Evolutionary conservation across 129 eudicot species (phyloP), one percentile per base, ranked within the genome.

Genomic region (Calendula officinalis): DNA sequence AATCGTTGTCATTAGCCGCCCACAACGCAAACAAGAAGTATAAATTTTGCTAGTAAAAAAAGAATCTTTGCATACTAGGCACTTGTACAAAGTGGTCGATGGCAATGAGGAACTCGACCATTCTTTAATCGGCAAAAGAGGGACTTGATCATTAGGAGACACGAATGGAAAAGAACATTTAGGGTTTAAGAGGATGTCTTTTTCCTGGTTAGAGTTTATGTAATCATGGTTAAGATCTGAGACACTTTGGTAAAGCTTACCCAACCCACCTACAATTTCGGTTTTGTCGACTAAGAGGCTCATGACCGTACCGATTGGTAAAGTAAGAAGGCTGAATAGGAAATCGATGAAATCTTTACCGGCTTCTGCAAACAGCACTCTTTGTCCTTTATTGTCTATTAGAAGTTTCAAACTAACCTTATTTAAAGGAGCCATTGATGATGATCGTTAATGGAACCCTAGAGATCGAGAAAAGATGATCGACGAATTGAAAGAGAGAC

Each of bases 321-420:
- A 6, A 16, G 60, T 56, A 5, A 66, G 50, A 30, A 66, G 51
- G 4, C 41, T 66, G 13, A 50, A 51, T 2, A 66, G 39, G 15
- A 66, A 66, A 17, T 66, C 71, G 2, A 66, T 6, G 38, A 51
- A 66, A 38, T 66, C 71, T 2, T 66, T 66, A 38, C 51, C 9
- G 2, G 61, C 52, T 51, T 66, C 71, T 6, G 62, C 71, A 4
- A 66, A 66, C 32, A 66, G 22, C 8, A 66, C 71, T 39, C 62
- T 32, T 52, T 39, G 8, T 38, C 14, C 12, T 39, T 51, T 52
- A 52, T 6, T 38, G 39, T 66, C 51, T 2, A 66, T 11, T 12
- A 66, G 39, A 39, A 51, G 71, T 40, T 66, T 66, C 62, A 66
- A 39, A n/a, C 30, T 38, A 27, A 66, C 51, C 8, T 52, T n/a